Percentiles rank a stretch among this genome's conserved stretches.
These are phyloP conservation scores for Yarrowia sp. DNA, from an alignment of 805 yeast species.

Conservation along the genomic window DNA sequence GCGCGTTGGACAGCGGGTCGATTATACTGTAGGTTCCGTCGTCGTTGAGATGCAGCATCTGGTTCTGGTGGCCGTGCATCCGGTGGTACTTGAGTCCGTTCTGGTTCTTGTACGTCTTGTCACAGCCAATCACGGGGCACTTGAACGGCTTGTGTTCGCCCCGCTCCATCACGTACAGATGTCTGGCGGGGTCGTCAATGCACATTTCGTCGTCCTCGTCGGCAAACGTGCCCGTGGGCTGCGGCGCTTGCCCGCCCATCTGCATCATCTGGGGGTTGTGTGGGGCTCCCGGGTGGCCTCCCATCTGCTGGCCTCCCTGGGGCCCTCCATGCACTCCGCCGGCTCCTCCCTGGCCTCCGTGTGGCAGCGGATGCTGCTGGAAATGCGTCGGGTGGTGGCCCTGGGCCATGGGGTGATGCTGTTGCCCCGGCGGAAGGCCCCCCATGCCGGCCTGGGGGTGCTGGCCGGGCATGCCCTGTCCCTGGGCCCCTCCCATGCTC, in stretches of 20 bases:
- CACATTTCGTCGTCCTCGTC: constrained; percentile 72
- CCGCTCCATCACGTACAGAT: constrained; percentile 87
- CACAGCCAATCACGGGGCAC: constrained; percentile 98
- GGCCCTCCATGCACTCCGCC: too few relatives aligned
- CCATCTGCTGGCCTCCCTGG: constrained; percentile 8
- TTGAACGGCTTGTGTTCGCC: constrained; percentile 94
- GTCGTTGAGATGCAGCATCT: constrained; percentile 84
- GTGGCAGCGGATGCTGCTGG: constrained; percentile 32
- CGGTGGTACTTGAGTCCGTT: constrained; percentile 96
- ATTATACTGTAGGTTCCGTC: constrained; percentile 93
- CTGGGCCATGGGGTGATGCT: constrained; percentile 35
- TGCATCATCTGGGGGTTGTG: constrained; percentile 35
- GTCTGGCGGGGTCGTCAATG: constrained; percentile 96
- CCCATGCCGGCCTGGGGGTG: constrained; percentile 4
- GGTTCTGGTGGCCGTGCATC: constrained; percentile 96
- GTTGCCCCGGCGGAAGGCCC: not conserved
- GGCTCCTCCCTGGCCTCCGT: not conserved
- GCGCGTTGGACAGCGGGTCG: constrained; percentile 81
- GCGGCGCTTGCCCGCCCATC: constrained; percentile 45
- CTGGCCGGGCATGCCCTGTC: constrained; percentile 7
- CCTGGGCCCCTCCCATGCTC: constrained; percentile 47
- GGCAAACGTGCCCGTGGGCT: constrained; percentile 47
- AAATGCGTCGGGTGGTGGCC: constrained; percentile 38
- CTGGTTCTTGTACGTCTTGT: constrained; percentile 95
- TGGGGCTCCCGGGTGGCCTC: too few relatives aligned